Evolutionary conservation across 139 green algal genomes (phyloP), one percentile per base, ranked within the genome.

Genomic region (Chlorella sorokiniana): DNA sequence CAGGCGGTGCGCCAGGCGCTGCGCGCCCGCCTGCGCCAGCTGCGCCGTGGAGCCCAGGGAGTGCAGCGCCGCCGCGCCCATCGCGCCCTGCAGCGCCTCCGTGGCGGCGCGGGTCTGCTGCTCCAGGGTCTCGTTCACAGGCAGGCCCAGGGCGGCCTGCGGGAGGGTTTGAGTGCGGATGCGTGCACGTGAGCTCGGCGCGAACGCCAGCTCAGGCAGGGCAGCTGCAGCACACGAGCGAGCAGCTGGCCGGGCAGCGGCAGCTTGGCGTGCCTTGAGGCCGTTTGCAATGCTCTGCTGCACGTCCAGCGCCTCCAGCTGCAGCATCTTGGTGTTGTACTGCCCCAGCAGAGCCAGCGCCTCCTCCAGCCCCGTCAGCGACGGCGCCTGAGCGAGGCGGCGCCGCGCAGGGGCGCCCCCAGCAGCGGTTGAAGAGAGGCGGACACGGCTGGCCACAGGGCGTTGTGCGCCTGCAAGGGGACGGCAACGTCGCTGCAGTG

Each of bases 391-490:
- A 8, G 65, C 9, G 14, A 70, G 64, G 33, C 33, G 33, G 35
- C 64, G 33, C 2, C 8, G 33, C 8, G 4, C 64, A 7, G 33
- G 33, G 27, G 64, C 31, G 31, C 9, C 29, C n/a, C 41, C 54
- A 69, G 54, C 52, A 69, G 52, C 2, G 73, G 73, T 1, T 31
- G 52, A 27, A 79, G 54, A 22, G 33, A 78, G 27, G 51, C 37
- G 8, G 6, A 18, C 8, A 79, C 18, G 3, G 73, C 37, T 4
- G 73, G 73, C 73, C 73, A 79, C 54, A 79, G 27, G 4, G 54
- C 54, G 29, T 79, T 38, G 10, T 79, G 73, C 2, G 73, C 73
- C 73, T 79, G 54, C 51, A n/a, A 1, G 7, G 65, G 29, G 65
- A 8, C n/a, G 23, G 2, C 11, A 8, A 20, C 16, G 31, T 40